These are phyloP conservation scores for Talaromyces amestolkiae DNA, from an alignment of 2,329 filamentous ascomycete genomes.

Conservation along the genomic window DNA sequence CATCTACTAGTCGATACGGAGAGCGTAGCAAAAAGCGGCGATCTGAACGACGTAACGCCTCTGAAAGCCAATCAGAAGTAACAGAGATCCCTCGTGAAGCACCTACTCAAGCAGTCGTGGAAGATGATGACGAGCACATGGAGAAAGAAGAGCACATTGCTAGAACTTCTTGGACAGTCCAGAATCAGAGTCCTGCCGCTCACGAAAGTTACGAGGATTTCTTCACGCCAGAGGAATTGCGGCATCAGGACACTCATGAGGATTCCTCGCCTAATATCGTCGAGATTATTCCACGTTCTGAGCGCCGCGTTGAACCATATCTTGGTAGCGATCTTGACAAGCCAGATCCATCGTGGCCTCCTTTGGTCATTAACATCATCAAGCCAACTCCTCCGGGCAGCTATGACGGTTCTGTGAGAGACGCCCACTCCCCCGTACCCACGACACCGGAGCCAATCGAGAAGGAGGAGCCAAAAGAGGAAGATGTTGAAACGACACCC, in stretches of 20 bases:
- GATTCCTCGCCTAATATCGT: constrained; percentile 24
- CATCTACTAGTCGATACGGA: constrained; percentile 34
- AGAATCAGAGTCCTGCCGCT: constrained; percentile 31
- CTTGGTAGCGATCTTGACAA: constrained; percentile 11
- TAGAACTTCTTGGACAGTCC: constrained; percentile 31
- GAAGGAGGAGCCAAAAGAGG: constrained; percentile 27
- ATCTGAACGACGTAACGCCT: constrained; percentile 37
- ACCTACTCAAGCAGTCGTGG: constrained; percentile 21
- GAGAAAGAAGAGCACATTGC: constrained; percentile 27
- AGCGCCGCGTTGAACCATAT: constrained; percentile 25
- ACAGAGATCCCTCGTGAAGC: constrained; percentile 27
- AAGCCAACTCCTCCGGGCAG: constrained; percentile 58
- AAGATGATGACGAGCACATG: constrained; percentile 24
- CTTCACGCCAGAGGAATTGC: constrained; percentile 42
- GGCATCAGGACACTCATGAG: constrained; percentile 28
- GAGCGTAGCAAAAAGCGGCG: constrained; percentile 40
- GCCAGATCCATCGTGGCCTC: constrained; percentile 39
- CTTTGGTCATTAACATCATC: constrained; percentile 57
- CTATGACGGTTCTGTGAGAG: constrained; percentile 38
- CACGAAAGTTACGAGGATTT: constrained; percentile 45
- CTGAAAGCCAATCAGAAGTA: constrained; percentile 25
- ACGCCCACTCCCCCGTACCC: constrained; percentile 29
- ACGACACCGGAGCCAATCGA: constrained; percentile 37
- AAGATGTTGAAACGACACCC: constrained; percentile 39
- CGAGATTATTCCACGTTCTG: constrained; percentile 32